Evolutionary conservation across 1,284 basidiomycete species (phyloP).

Genomic region (Tylopilus sp.): DNA sequence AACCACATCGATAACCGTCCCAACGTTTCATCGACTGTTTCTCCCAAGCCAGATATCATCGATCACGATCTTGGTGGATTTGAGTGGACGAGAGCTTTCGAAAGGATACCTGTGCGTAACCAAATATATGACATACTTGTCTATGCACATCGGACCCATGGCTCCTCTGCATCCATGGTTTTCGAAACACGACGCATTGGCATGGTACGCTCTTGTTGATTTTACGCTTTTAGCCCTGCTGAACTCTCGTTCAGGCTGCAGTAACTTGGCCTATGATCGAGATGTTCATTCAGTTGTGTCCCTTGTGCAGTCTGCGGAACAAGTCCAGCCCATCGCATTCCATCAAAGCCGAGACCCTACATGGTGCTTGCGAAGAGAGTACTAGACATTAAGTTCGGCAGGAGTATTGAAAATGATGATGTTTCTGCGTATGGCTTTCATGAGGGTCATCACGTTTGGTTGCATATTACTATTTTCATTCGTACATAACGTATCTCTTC

Average conservation of each 20-base stretch:
- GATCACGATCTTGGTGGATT: slow-evolving; percentile 31
- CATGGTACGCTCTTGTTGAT: slow-evolving; percentile 47
- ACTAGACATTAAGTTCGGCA: slow-evolving; percentile 9
- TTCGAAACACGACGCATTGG: slow-evolving; percentile 55
- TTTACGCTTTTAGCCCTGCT: slow-evolving; percentile 8
- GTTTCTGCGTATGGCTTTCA: neutral
- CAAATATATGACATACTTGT: slow-evolving; percentile 70
- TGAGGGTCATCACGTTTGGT: neutral
- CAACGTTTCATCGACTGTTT: slow-evolving; percentile 17
- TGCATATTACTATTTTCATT: slow-evolving; percentile 19
- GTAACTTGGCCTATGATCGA: slow-evolving; percentile 76
- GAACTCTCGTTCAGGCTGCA: slow-evolving; percentile 43
- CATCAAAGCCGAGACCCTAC: slow-evolving; percentile 19
- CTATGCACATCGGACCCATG: slow-evolving; percentile 62
- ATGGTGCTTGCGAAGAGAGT: slow-evolving; percentile 16
- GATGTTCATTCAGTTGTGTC: slow-evolving; percentile 62
- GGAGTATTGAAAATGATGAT: neutral
- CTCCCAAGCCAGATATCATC: slow-evolving; percentile 23
- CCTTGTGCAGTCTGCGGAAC: slow-evolving; percentile 50
- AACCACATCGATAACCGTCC: slow-evolving; percentile 39
- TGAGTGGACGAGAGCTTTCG: slow-evolving; percentile 49
- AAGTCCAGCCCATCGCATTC: slow-evolving; percentile 23
- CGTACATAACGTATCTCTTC: slow-evolving; percentile 16
- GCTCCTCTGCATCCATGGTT: slow-evolving; percentile 53
- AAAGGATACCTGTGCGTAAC: slow-evolving; percentile 61